Evolutionary conservation across 2,329 filamentous ascomycete genomes (phyloP), one percentile per base, ranked within the genome.

Genomic region (Dactylellina sp.): DNA sequence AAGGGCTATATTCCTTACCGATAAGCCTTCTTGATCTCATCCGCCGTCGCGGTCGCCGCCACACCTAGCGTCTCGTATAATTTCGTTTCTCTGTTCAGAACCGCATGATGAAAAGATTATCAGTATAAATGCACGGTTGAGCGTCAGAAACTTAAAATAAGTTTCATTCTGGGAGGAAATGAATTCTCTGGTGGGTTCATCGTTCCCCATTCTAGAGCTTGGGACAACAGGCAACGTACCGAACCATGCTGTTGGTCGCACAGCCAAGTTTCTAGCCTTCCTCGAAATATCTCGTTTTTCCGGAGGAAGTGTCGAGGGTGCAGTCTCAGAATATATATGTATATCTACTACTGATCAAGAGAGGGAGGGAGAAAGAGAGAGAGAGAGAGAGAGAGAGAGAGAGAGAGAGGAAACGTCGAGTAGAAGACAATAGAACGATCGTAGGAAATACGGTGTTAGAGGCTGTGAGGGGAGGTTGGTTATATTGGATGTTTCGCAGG

Each of bases 1-100:
- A 47, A 60, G 42, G n/a, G 37, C 37, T 11, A 9, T 56, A 64
- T 57, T 24, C 79, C 87, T 82, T 89, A 91, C 89, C 91, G 87
- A 82, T 97, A 97, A 70, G 89, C 95, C 81, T 98, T 99, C 82
- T 97, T 98, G 81, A 99, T 96, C 77, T 98, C 94, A 80, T 97
- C 94, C 82, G 96, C 92, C 22, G 88, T 86, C 22, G 93, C 92
- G 74, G 89, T 87, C 39, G 94, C 87, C 81, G 91, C 90, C 82
- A 97, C 84, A 80, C 86, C 85, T 79, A 99, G 86, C 76, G 88
- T 86, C 82, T 98, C 92, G 85, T 99, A 99, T 76, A 98, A 89
- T 83, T 96, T 97, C 60, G 91, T 95, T 85, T 98, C 94, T 79
- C 92, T 91, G 78, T n/a, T 28, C 11, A 18, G 22, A 44, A 49